Evolutionary conservation across 1,284 basidiomycete genomes (phyloP), one percentile per base, ranked within the genome.

Genomic region (Sphaerobolus stellatus): DNA sequence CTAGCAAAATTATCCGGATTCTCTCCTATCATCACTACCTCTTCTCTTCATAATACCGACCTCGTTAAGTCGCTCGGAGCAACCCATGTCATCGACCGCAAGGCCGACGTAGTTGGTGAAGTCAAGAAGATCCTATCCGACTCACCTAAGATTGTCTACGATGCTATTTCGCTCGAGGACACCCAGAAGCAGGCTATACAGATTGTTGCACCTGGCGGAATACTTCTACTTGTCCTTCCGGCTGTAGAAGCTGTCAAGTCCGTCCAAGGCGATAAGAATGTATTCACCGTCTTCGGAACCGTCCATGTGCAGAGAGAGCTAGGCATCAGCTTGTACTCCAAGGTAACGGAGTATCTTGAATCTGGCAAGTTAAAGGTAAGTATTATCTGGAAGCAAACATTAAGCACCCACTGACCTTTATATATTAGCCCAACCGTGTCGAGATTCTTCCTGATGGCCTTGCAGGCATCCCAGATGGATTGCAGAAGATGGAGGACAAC

Each of bases 101-200:
- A 31, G 14, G 13, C 50, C 27, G 69, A 59, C 56, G 59, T 66
- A n/a, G 48, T 59, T 18, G 61, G 61, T 1, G 65, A 57, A 27
- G 48, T 59, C 18, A 57, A 57, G 47, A 63, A 62, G 52, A 68
- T 70, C 48, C 68, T 43, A 20, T 11, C 58, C 2, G 66, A 64
- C 6, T 66, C 67, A 29, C 24, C 40, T 59, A 68, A 71, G 29
- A 62, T 71, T 3, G 66, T 71, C 48, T 68, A 68, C 16, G 69
- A 71, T 54, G 56, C 69, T 20, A 60, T 68, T 28, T n/a, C 29
- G 5, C 13, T 18, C 14, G 31, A 14, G 1, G 46, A 48, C 22
- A 38, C 52, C 6, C 52, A 54, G 22, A 25, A 50, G 16, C 30
- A 16, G 7, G 48, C 28, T 7, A 38, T 27, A 24, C 34, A 36